phyloP scores from a whole-genome alignment of 805 yeast species.

The Wickerhamomyces chaumierensis region DNA sequence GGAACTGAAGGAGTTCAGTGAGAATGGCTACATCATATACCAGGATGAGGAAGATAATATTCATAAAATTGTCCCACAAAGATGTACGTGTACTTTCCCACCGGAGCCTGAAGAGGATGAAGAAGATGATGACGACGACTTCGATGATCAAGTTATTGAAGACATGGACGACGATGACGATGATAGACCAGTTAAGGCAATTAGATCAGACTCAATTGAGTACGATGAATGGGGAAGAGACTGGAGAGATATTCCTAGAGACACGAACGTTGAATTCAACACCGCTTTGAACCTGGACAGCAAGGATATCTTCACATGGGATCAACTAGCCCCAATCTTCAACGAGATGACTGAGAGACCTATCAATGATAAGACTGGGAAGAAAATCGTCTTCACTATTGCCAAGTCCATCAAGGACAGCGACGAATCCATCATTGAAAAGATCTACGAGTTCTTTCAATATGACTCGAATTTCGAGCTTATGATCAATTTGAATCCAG shows the following conservation, averaged over 20 bases:
- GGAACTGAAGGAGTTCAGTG: conserved; percentile 26
- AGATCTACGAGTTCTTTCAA: conserved; percentile 35
- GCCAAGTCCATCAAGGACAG: conserved; percentile 42
- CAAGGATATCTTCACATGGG: conserved; percentile 11
- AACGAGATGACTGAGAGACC: conserved; percentile 18
- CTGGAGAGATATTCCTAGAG: conserved; percentile 66
- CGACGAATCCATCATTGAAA: conserved; percentile 29
- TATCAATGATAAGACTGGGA: conserved; percentile 21
- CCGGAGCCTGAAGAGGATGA: conserved; percentile 14
- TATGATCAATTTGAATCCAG: conserved; percentile 38
- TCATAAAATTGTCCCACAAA: conserved; percentile 15
- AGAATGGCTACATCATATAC: conserved; percentile 13
- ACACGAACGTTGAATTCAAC: conserved; percentile 31
- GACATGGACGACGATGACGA: conserved; percentile 3
- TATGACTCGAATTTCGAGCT: conserved; percentile 36
- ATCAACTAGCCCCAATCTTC: conserved; percentile 15
- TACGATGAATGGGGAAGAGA: conserved; percentile 54
- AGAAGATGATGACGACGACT: conserved; percentile 5
- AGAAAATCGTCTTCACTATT: conserved; percentile 33
- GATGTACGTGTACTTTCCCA: conserved; percentile 17
- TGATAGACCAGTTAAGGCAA: conserved; percentile 1
- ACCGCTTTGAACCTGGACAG: conserved; percentile 9
- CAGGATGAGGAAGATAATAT: conserved; percentile 19
- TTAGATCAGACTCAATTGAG: conserved; percentile 27
- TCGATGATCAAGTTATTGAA: conserved; percentile 6